Conservation (phyloP, 2,329 filamentous ascomycete genomes). For the Phaeomoniella chlamydospora region DNA sequence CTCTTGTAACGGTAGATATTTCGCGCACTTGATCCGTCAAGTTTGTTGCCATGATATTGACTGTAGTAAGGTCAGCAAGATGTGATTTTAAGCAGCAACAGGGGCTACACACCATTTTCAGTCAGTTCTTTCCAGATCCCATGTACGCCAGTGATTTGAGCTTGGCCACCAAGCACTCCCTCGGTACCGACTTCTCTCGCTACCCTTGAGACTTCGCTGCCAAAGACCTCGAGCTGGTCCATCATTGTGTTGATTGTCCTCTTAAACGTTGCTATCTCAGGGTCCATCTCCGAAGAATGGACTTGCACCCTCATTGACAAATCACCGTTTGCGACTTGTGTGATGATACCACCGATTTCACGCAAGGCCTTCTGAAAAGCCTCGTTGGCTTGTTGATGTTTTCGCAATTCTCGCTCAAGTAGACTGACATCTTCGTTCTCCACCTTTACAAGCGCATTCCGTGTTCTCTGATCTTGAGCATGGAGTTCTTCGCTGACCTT, state of each 20-base stretch:
- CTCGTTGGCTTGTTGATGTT: constrained; percentile 95
- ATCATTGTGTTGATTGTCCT: constrained; percentile 99
- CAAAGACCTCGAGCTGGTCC: constrained; percentile 92
- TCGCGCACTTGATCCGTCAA: constrained; percentile 73
- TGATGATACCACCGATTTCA: constrained; percentile 95
- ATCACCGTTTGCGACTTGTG: constrained; percentile 87
- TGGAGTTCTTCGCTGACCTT: constrained; percentile 75
- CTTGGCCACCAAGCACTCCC: constrained; percentile 84
- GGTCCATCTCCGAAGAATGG: constrained; percentile 92
- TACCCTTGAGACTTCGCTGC: constrained; percentile 86
- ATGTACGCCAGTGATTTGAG: constrained; percentile 83
- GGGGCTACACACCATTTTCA: constrained; percentile 52
- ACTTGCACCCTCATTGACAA: constrained; percentile 94
- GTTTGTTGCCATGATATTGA: constrained; percentile 75
- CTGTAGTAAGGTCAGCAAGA: too few species aligned
- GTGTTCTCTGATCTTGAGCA: constrained; percentile 73
- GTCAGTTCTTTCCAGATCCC: constrained; percentile 97
- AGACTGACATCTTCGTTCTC: constrained; percentile 79
- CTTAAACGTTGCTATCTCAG: constrained; percentile 95
- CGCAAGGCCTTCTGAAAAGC: constrained; percentile 95
- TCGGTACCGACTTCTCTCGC: constrained; percentile 94
- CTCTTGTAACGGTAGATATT: constrained; percentile 72
- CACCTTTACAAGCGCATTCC: constrained; percentile 65
- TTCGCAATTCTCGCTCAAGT: constrained; percentile 84
- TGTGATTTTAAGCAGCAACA: too few species aligned